These are phyloP conservation scores for Westerdykella sp. DNA, from an alignment of 2,329 filamentous ascomycete species.

Conservation along the genomic window DNA sequence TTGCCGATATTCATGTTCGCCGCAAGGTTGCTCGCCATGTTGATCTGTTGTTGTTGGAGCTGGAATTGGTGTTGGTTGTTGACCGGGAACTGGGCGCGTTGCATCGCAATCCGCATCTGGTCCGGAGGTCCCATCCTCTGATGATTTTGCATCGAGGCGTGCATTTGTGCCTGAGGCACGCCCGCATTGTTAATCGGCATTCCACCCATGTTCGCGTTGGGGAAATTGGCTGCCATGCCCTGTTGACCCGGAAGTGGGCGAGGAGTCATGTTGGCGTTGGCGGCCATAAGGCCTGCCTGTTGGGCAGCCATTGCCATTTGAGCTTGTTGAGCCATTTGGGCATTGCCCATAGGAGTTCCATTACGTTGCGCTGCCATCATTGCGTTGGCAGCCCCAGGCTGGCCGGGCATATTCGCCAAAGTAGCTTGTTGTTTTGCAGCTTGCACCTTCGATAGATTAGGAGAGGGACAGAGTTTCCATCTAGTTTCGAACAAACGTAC, in stretches of 20 bases:
- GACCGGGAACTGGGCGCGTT: constrained; percentile 28
- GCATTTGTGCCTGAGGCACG: constrained; percentile 65
- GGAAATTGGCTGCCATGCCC: constrained; percentile 45
- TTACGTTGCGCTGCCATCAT: constrained; percentile 31
- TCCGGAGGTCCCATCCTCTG: constrained; percentile 50
- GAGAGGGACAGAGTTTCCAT: constrained; percentile 14
- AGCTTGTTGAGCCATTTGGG: constrained; percentile 25
- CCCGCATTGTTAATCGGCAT: constrained; percentile 52
- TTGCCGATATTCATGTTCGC: constrained; percentile 27
- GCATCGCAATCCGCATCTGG: constrained; percentile 36
- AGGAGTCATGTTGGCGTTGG: constrained; percentile 28
- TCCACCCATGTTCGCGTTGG: constrained; percentile 45
- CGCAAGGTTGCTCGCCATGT: constrained; percentile 30
- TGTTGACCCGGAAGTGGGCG: constrained; percentile 34
- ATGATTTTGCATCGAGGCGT: constrained; percentile 48
- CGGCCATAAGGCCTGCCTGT: constrained; percentile 12
- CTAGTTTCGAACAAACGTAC: constrained; percentile 33
- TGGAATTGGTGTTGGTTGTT: constrained; percentile 32
- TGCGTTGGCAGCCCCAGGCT: constrained; percentile 32
- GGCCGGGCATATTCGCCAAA: constrained; percentile 35
- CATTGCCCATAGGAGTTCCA: constrained; percentile 33
- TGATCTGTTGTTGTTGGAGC: constrained; percentile 35
- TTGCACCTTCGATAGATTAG: neutral
- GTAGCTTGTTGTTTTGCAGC: constrained; percentile 32
- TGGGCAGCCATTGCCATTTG: constrained; percentile 16